phyloP scores from a whole-genome alignment of 2,329 filamentous ascomycete species.

The Neodidymelliopsis sp. region DNA sequence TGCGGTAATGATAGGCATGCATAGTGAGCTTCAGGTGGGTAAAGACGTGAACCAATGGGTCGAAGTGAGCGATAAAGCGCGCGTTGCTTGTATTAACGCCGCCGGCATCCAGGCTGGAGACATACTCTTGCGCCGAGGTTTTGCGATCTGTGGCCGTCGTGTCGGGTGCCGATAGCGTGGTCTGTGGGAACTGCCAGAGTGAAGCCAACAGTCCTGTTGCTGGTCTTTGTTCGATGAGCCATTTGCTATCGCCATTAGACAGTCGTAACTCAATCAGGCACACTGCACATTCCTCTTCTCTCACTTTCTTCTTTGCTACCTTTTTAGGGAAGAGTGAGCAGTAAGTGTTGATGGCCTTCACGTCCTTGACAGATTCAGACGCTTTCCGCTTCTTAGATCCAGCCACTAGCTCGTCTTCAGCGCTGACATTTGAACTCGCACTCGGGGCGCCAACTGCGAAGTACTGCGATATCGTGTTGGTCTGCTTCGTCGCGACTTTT shows the following conservation, averaged over 20 bases:
- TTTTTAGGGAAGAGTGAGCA: constrained; percentile 48
- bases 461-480: constrained; percentile 42
- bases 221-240: constrained; percentile 48
- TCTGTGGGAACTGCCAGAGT: constrained; percentile 47
- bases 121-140: constrained; percentile 29
- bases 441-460: constrained; percentile 34
- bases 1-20: constrained; percentile 39
- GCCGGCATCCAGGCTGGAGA: constrained; percentile 26
- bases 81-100: constrained; percentile 27
- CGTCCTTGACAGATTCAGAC: constrained; percentile 5
- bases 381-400: constrained; percentile 36
- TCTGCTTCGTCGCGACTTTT: constrained; percentile 20
- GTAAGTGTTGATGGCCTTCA: constrained; percentile 32
- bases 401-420: constrained; percentile 10
- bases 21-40: constrained; percentile 47
- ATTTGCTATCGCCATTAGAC: constrained; percentile 29
- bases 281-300: constrained; percentile 44
- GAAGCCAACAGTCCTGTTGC: constrained; percentile 40
- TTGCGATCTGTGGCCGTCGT: constrained; percentile 33
- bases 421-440: constrained; percentile 13
- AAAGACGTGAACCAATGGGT: constrained; percentile 45
- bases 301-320: constrained; percentile 43
- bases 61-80: constrained; percentile 29
- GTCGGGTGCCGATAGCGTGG: constrained; percentile 25
- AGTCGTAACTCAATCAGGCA: constrained; percentile 38